A percentile compares a stretch with the other conserved stretches of the same genome.
Evolutionary conservation across 2,329 filamentous ascomycete species (phyloP).

Genomic region (Aspergillus sp.): DNA sequence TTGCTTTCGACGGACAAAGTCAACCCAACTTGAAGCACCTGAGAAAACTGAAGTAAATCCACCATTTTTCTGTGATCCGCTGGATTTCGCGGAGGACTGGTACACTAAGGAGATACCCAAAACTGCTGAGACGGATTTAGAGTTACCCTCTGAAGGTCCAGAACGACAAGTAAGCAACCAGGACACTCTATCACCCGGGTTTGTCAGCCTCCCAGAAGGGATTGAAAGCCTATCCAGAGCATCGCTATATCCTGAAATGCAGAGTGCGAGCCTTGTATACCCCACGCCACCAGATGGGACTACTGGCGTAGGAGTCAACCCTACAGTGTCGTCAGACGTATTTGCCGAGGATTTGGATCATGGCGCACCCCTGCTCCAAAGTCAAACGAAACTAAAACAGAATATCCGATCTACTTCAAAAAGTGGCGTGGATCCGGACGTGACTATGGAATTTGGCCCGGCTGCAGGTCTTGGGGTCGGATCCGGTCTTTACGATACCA

Average conservation of each 20-base stretch:
- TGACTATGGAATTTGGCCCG: constrained; percentile 26
- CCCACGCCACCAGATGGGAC: constrained; percentile 56
- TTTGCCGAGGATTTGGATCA: constrained; percentile 27
- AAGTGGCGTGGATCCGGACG: constrained; percentile 18
- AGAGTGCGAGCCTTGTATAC: constrained; percentile 48
- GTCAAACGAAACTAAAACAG: constrained; percentile 15
- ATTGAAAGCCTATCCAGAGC: constrained; percentile 41
- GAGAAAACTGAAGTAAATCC: constrained; percentile 19
- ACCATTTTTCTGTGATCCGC: constrained; percentile 33
- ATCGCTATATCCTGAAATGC: constrained; percentile 42
- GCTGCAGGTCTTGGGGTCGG: constrained; percentile 33
- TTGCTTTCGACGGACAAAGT: constrained; percentile 40
- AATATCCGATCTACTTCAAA: constrained; percentile 12
- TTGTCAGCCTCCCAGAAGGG: constrained; percentile 27
- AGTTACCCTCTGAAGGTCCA: constrained; percentile 18
- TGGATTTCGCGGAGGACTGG: constrained; percentile 47
- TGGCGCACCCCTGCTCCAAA: constrained; percentile 17
- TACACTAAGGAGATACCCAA: constrained; percentile 28
- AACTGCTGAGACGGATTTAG: constrained; percentile 18
- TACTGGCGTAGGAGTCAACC: constrained; percentile 30
- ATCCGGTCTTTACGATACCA: constrained; percentile 43
- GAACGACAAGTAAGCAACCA: constrained; percentile 25
- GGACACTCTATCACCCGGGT: constrained; percentile 23
- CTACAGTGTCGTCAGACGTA: constrained; percentile 19
- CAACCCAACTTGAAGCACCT: constrained; percentile 15